These are phyloP conservation scores for Backusella sp. DNA, from an alignment of 192 early-diverging fungal species.

Conservation along the genomic window DNA sequence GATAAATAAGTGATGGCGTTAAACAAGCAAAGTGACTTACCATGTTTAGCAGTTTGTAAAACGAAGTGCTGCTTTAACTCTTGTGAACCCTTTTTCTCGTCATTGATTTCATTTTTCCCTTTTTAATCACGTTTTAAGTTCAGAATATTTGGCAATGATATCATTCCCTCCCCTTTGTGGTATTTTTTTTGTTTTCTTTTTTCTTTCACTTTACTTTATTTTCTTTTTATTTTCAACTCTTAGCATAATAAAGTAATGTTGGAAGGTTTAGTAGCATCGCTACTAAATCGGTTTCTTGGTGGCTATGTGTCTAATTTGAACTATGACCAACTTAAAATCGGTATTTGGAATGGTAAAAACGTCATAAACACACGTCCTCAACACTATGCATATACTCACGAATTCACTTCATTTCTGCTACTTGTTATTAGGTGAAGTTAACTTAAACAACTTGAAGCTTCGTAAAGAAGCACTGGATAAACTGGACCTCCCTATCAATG, in stretches of 20 bases:
- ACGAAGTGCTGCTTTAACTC: too few relatives aligned
- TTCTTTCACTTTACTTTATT: background rate
- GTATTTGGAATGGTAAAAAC: constrained; percentile 75
- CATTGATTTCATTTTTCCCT: background rate
- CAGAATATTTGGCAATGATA: background rate
- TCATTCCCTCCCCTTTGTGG: background rate
- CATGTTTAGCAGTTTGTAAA: too few relatives aligned
- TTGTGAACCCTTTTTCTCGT: too few relatives aligned
- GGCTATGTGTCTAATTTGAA: constrained; percentile 85
- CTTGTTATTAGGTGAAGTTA: constrained; percentile 67
- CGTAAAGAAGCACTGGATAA: constrained; percentile 79
- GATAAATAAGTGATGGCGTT: too few relatives aligned
- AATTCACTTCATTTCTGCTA: background rate
- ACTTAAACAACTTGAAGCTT: constrained; percentile 77
- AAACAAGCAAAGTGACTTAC: too few relatives aligned
- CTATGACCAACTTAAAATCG: constrained; percentile 81
- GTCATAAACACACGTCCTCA: background rate
- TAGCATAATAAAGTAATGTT: constrained; percentile 42
- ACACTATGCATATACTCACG: background rate
- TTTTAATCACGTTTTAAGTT: background rate
- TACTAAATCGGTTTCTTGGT: constrained; percentile 69
- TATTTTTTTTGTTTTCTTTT: background rate
- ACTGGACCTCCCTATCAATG: constrained; percentile 82
- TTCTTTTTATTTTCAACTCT: background rate
- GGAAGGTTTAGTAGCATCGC: constrained; percentile 59